Percentiles rank a stretch among this genome's conserved stretches.
Evolutionary conservation across 73 alveolate genomes (phyloP).

Genomic region (Durusdinium trenchii): DNA sequence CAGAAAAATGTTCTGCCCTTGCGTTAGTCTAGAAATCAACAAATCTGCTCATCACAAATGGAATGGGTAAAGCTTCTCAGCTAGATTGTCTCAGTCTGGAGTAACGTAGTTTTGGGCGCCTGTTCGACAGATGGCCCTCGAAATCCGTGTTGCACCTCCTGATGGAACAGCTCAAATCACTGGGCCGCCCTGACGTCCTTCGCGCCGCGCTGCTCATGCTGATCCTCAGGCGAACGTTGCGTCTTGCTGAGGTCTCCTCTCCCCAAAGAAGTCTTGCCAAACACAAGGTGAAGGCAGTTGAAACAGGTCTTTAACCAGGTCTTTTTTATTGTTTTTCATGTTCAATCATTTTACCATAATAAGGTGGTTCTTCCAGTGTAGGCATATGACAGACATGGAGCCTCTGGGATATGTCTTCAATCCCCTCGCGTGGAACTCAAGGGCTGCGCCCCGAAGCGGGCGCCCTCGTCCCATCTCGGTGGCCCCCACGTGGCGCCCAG

Average conservation of each 20-base stretch:
- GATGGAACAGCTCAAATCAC: too few relatives aligned
- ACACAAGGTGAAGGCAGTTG: too few relatives aligned
- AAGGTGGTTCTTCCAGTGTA: background rate
- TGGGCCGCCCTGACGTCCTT: slow-evolving; percentile 21
- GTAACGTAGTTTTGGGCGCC: too few relatives aligned
- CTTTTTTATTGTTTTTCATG: background rate
- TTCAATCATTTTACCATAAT: background rate
- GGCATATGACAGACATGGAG: background rate
- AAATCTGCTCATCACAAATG: background rate
- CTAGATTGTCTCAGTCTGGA: too few relatives aligned
- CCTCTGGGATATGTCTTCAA: background rate
- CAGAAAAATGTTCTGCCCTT: too few relatives aligned
- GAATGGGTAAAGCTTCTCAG: too few relatives aligned
- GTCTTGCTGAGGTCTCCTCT: background rate
- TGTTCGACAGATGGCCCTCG: too few relatives aligned
- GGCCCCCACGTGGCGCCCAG: slow-evolving; percentile 73
- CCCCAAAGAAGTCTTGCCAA: background rate
- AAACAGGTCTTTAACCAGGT: background rate
- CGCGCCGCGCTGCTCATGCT: slow-evolving; percentile 94
- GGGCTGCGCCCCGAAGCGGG: too few relatives aligned
- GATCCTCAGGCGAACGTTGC: background rate
- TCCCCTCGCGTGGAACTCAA: too few relatives aligned
- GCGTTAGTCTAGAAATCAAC: too few relatives aligned
- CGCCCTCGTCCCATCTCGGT: background rate
- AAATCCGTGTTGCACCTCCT: too few relatives aligned